Conservation (phyloP, 257 asterid species). For the Prunella vulgaris region DNA sequence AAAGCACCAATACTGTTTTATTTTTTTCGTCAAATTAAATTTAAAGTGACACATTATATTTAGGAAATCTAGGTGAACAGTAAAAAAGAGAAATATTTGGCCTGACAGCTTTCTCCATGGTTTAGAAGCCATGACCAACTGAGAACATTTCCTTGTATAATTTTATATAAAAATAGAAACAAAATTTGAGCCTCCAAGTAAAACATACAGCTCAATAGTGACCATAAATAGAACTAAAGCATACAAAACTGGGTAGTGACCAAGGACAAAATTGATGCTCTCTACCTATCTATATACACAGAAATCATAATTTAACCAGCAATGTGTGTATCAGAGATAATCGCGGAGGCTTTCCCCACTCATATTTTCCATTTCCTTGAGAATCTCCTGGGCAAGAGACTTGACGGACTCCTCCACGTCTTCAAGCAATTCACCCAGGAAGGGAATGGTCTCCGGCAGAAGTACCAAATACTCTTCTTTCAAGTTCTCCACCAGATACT, state of each 20-base stretch:
- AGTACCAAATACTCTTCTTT: conserved; percentile 74
- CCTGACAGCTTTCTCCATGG: too few relatives aligned
- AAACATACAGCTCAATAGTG: neutral
- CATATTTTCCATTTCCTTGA: conserved; percentile 69
- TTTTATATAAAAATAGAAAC: neutral
- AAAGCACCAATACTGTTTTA: too few relatives aligned
- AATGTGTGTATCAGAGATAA: conserved; percentile 44
- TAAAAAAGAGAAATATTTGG: too few relatives aligned
- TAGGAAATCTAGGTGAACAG: too few relatives aligned
- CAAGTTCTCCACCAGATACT: conserved; percentile 61
- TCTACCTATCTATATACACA: neutral
- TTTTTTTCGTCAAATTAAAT: too few relatives aligned
- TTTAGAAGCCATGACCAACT: neutral
- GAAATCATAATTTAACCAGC: neutral
- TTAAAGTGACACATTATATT: too few relatives aligned
- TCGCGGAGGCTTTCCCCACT: conserved; percentile 85
- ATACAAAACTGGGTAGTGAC: neutral
- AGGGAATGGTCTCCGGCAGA: conserved; percentile 81
- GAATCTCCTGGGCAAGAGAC: conserved; percentile 79
- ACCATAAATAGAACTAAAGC: neutral
- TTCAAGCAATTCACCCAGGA: conserved; percentile 88
- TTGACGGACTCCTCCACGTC: conserved; percentile 70
- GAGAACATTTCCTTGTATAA: neutral
- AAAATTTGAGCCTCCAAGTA: neutral
- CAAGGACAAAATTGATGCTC: neutral